Conservation (phyloP, 371 early-diverging fungal species). For the Mucor racemosus region DNA sequence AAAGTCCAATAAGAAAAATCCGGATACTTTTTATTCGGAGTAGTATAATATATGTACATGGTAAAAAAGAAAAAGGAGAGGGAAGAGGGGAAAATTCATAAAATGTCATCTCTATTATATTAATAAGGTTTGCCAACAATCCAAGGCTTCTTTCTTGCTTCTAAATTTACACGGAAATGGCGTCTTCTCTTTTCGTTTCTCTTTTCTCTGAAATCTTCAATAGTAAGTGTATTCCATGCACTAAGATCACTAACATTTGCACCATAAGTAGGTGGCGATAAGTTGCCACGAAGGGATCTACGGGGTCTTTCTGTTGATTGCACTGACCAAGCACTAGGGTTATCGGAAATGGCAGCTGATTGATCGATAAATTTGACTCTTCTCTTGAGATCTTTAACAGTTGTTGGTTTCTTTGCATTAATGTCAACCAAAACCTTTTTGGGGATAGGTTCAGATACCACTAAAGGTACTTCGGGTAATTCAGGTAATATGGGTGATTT, state of each 20-base stretch:
- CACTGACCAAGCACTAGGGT: slow-evolving; percentile 28
- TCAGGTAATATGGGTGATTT: not conserved
- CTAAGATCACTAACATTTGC: slow-evolving; percentile 34
- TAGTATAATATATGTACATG: not conserved
- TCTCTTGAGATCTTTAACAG: not conserved
- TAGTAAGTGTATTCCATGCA: slow-evolving; percentile 21
- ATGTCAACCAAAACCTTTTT: slow-evolving; percentile 3
- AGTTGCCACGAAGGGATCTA: slow-evolving; percentile 41
- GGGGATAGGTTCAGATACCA: not conserved
- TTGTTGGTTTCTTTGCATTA: slow-evolving; percentile 3
- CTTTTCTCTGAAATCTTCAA: not conserved
- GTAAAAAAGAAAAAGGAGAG: not conserved
- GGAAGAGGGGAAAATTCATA: not conserved
- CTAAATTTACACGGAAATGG: slow-evolving; percentile 7
- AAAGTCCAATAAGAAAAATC: too few relatives aligned
- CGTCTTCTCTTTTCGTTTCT: slow-evolving; percentile 6
- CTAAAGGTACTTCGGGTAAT: not conserved
- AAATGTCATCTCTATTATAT: not conserved
- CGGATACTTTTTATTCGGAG: not conserved
- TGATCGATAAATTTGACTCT: slow-evolving; percentile 1
- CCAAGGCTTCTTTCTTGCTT: slow-evolving; percentile 12
- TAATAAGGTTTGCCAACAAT: not conserved
- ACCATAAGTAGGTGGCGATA: slow-evolving; percentile 39
- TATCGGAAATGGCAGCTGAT: slow-evolving; percentile 9
- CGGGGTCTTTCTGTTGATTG: slow-evolving; percentile 18